Conservation (phyloP, 1,284 basidiomycete species). For the Fistulinella staudtii region DNA sequence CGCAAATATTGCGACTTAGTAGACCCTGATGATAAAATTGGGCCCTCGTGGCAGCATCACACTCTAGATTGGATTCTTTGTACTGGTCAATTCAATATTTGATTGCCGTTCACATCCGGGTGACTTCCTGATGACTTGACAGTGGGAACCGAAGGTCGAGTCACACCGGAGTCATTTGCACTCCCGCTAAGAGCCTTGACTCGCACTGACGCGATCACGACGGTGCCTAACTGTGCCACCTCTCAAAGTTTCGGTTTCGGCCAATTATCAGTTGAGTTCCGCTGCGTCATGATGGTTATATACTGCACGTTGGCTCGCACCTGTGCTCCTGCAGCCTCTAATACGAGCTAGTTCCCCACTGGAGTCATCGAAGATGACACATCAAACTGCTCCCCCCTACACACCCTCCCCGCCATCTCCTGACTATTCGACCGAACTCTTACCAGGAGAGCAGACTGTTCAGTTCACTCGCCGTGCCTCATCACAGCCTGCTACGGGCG, state of each 20-base stretch:
- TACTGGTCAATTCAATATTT: too few relatives aligned
- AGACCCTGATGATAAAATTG: neutral
- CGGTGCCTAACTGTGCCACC: neutral
- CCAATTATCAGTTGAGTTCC: too few relatives aligned
- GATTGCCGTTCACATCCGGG: too few relatives aligned
- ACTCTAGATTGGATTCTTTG: too few relatives aligned
- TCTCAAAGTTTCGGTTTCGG: too few relatives aligned
- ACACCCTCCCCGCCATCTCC: constrained; percentile 25
- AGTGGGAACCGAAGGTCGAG: neutral
- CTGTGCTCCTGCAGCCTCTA: neutral
- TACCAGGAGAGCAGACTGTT: constrained; percentile 27
- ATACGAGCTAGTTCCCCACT: too few relatives aligned
- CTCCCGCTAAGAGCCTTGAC: neutral
- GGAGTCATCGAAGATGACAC: constrained; percentile 11
- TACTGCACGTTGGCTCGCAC: neutral
- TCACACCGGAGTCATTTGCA: neutral
- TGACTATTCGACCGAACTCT: constrained; percentile 21
- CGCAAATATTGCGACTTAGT: neutral
- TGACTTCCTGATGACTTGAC: too few relatives aligned
- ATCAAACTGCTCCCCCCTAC: constrained; percentile 16
- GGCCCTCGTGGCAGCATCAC: too few relatives aligned
- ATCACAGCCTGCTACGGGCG: constrained; percentile 11
- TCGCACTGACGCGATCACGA: neutral
- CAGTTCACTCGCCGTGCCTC: constrained; percentile 10
- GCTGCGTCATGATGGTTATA: neutral